phyloP scores from a whole-genome alignment of 2,329 filamentous ascomycete species.

The Ophiocordyceps camponoti-floridani region DNA sequence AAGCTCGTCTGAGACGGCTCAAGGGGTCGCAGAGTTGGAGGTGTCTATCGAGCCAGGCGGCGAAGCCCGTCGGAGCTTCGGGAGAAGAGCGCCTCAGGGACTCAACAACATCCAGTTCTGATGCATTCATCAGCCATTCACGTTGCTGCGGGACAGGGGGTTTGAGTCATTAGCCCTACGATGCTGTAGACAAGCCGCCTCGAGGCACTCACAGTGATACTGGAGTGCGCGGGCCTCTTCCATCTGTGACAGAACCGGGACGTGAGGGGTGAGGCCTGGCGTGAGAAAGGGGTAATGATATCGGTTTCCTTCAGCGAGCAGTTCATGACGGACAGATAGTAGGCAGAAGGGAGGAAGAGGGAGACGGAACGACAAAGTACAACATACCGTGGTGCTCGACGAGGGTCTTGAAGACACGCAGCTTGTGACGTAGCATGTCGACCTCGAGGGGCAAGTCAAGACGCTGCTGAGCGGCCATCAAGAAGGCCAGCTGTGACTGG shows the following conservation, averaged over 20 bases:
- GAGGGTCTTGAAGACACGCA: conserved; percentile 28
- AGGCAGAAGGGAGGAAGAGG: background rate
- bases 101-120: conserved; percentile 14
- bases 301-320: conserved; percentile 1
- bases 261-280: conserved; percentile 11
- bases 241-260: conserved; percentile 31
- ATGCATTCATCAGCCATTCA: background rate
- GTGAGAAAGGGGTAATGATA: background rate
- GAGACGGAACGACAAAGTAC: background rate
- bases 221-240: conserved; percentile 39
- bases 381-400: conserved; percentile 28
- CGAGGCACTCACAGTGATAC: conserved; percentile 40
- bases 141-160: conserved; percentile 1
- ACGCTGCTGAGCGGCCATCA: conserved; percentile 28
- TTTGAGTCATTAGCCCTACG: conserved; percentile 9
- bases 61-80: conserved; percentile 26
- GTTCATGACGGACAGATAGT: conserved; percentile 1
- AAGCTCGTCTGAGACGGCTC: conserved; percentile 8
- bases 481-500: conserved; percentile 28
- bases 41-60: conserved; percentile 34
- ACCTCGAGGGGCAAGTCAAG: conserved; percentile 30
- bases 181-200: conserved; percentile 26
- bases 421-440: conserved; percentile 37
- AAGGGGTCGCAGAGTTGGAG: conserved; percentile 29
- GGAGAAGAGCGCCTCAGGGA: conserved; percentile 11